Evolutionary conservation across 306 rosid species (phyloP).

Genomic region (Malus fusca): DNA sequence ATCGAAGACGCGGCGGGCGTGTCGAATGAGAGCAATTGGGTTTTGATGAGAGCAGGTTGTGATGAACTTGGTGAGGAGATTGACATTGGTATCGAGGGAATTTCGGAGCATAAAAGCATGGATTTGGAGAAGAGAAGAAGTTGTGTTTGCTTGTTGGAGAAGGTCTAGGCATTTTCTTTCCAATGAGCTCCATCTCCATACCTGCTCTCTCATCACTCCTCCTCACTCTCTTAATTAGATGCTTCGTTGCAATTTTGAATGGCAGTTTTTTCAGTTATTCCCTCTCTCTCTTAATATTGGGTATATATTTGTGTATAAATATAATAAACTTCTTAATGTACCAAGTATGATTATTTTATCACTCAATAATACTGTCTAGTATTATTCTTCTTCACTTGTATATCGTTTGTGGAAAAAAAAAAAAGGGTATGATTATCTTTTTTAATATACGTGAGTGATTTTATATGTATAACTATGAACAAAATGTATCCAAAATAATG

Average conservation of each 20-base stretch:
- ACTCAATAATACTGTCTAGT: no score
- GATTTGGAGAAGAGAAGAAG: conserved; percentile 40
- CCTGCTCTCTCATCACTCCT: conserved; percentile 18
- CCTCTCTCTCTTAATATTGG: no score
- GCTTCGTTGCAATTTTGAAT: not conserved
- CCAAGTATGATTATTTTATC: no score
- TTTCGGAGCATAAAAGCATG: conserved; percentile 61
- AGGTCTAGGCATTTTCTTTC: conserved; percentile 53
- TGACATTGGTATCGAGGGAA: conserved; percentile 46
- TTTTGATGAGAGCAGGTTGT: conserved; percentile 18
- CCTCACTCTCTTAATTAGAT: not conserved
- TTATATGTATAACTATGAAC: no score
- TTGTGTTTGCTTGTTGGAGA: conserved; percentile 32
- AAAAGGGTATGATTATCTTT: no score
- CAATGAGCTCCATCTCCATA: conserved; percentile 50
- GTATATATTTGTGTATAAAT: no score
- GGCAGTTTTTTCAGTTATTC: not conserved
- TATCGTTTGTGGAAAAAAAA: no score
- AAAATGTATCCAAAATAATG: no score
- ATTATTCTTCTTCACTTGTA: no score
- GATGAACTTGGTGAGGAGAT: conserved; percentile 62
- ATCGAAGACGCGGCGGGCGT: conserved; percentile 55
- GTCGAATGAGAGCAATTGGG: conserved; percentile 22
- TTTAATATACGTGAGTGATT: no score
- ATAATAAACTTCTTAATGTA: no score